A percentile compares a stretch with the other conserved stretches of the same genome.
phyloP scores from a whole-genome alignment of 176 grass and related monocot genomes.

The Sorghum bicolor region DNA sequence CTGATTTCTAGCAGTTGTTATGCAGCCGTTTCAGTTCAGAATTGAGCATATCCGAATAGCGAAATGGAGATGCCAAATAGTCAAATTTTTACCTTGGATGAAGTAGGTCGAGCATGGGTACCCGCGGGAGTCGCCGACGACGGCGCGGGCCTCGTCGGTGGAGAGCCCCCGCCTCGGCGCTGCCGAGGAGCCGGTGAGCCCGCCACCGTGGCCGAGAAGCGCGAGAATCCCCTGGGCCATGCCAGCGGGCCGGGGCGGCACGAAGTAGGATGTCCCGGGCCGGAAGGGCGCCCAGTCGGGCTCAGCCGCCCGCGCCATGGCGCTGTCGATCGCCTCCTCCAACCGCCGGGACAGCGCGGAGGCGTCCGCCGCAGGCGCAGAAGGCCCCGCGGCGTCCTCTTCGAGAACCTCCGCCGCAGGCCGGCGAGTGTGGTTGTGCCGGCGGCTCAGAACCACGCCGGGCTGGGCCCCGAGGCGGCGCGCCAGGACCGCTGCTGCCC shows the following conservation, averaged over 20 bases:
- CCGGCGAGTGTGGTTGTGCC: constrained; percentile 36
- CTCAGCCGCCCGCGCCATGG: constrained; percentile 45
- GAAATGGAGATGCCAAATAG: neutral
- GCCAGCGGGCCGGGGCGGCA: constrained; percentile 38
- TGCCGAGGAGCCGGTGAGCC: neutral
- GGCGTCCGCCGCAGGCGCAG: neutral
- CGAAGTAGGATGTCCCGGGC: constrained; percentile 56
- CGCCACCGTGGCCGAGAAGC: neutral
- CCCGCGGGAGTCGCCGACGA: constrained; percentile 37
- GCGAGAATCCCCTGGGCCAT: constrained; percentile 21
- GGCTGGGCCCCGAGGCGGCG: constrained; percentile 7
- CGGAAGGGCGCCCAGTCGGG: constrained; percentile 56
- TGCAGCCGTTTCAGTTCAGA: neutral
- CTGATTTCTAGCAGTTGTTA: neutral
- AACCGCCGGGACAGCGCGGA: constrained; percentile 9
- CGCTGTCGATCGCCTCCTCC: constrained; percentile 54
- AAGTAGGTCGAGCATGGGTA: constrained; percentile 51
- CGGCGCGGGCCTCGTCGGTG: constrained; percentile 42
- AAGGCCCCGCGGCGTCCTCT: constrained; percentile 15
- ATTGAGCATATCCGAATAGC: neutral
- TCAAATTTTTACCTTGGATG: constrained; percentile 29
- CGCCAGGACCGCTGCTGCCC: neutral
- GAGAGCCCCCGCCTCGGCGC: constrained; percentile 14
- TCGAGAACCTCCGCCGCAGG: constrained; percentile 9
- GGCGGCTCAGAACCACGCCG: neutral